phyloP scores from a whole-genome alignment of 768 basidiomycete genomes.

The Mycena chlorophos region DNA sequence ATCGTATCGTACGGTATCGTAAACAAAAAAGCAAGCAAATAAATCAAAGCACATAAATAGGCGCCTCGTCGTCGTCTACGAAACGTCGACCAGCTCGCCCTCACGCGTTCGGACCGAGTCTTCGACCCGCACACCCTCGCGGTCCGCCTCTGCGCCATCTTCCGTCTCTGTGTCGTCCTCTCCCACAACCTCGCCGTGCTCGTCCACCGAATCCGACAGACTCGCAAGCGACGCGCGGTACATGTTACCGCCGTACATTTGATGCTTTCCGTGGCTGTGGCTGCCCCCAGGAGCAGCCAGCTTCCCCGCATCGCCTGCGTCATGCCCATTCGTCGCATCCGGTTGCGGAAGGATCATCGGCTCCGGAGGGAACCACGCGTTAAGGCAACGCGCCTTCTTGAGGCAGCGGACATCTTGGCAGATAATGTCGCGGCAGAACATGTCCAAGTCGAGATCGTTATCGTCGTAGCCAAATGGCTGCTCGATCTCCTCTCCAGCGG shows the following conservation, averaged over 20 bases:
- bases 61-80: not conserved
- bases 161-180: conserved; percentile 1
- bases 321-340: not conserved
- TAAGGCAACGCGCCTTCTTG: conserved; percentile 47
- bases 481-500: conserved; percentile 70
- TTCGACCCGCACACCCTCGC: not conserved
- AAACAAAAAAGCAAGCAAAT: no score
- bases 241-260: conserved; percentile 14
- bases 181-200: not conserved
- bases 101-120: not conserved
- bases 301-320: not conserved
- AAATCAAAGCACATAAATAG: not conserved
- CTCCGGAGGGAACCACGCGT: conserved; percentile 34
- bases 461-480: conserved; percentile 72
- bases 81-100: conserved; percentile 15
- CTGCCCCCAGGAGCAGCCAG: not conserved
- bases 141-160: not conserved
- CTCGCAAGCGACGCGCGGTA: conserved; percentile 20
- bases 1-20: no score
- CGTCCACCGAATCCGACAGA: conserved; percentile 11
- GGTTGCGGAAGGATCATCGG: not conserved
- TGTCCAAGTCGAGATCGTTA: conserved; percentile 67
- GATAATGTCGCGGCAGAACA: conserved; percentile 61
- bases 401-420: conserved; percentile 55
- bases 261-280: not conserved